Evolutionary conservation across 1,284 basidiomycete species (phyloP), one percentile per base, ranked within the genome.

Genomic region (Xerocomus cyaneibrunnescens): DNA sequence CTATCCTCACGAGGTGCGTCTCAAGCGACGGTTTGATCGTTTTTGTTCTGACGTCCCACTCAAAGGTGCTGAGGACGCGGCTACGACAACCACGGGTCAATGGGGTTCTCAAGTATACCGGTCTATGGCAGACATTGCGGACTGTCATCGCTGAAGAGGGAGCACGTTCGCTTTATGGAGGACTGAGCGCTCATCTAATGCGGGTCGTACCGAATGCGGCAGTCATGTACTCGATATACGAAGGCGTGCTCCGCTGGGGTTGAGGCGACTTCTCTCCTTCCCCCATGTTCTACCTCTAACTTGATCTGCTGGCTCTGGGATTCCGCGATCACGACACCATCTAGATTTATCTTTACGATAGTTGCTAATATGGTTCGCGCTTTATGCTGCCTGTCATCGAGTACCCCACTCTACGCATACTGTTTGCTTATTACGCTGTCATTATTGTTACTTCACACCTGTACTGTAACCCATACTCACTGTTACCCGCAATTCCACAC

Each of bases 191-290:
- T 0, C 97, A 99, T 71, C 78, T 99, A 52, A 87, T 99, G 80
- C 85, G 96, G 42, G 96, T 99, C 48, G 92, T 98, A 1, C 96
- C 96, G 4, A 99, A 99, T 61, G 96, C 96, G 0, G 91, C 89
- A 1, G 93, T 97, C 59, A 99, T 98, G 94, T 99, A 89, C 73
- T 85, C 82, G 53, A 89, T 92, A 66, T 91, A 91, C 60, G 89
- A 92, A 65, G 86, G 85, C 14, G 72, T 84, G 23, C 73, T 91
- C 28, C 76, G 81, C n/a, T 90, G 83, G 82, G 72, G 73, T 17
- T 57, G 31, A 58, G 13, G 23, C 48, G n/a, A n/a, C n/a, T 13
- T 21, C 21, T 8, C 16, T 14, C 21, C 16, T 23, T 8, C 16
- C 7, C n/a, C 4, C n/a, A n/a, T n/a, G n/a, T n/a, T n/a, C n/a